Conservation (phyloP, 192 early-diverging fungal genomes). For the Coemansia umbellata region DNA sequence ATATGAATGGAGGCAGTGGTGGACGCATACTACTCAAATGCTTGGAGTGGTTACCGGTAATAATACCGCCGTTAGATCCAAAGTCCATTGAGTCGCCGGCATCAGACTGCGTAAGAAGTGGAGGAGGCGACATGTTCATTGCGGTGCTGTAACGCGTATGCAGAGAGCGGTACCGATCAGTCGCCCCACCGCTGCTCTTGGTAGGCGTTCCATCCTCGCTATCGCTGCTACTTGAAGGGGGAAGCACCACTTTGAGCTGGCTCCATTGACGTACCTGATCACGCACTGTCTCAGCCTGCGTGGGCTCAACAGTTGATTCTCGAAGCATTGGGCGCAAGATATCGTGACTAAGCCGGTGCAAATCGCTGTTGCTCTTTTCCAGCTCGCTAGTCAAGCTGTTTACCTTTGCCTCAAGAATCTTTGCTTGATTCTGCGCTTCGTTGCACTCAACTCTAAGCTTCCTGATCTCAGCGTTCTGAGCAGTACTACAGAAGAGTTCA, state of each 20-base stretch:
- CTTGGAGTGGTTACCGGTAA: background rate
- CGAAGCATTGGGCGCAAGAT: slow-evolving; percentile 30
- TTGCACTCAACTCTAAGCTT: slow-evolving; percentile 23
- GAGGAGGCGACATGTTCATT: background rate
- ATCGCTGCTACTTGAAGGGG: background rate
- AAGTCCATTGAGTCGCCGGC: background rate
- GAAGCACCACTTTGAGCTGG: slow-evolving; percentile 33
- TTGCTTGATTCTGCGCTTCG: slow-evolving; percentile 7
- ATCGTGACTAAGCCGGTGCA: slow-evolving; percentile 25
- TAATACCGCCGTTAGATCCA: background rate
- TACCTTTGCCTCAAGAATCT: slow-evolving; percentile 8
- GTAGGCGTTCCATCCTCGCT: slow-evolving; percentile 14
- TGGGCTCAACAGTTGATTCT: slow-evolving; percentile 30
- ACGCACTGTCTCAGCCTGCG: slow-evolving; percentile 29
- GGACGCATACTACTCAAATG: background rate
- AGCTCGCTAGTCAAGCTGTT: slow-evolving; percentile 9
- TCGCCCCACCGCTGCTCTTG: slow-evolving; percentile 1
- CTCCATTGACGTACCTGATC: slow-evolving; percentile 36
- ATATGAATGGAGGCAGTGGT: background rate
- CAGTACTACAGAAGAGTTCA: background rate
- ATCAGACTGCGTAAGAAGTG: background rate
- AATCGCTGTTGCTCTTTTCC: slow-evolving; percentile 1
- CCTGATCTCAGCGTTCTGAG: slow-evolving; percentile 31
- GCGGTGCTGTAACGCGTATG: background rate
- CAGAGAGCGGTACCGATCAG: background rate